Evolutionary conservation across 176 grass and related monocot genomes (phyloP), one percentile per base, ranked within the genome.

Genomic region (Paspalum notatum): DNA sequence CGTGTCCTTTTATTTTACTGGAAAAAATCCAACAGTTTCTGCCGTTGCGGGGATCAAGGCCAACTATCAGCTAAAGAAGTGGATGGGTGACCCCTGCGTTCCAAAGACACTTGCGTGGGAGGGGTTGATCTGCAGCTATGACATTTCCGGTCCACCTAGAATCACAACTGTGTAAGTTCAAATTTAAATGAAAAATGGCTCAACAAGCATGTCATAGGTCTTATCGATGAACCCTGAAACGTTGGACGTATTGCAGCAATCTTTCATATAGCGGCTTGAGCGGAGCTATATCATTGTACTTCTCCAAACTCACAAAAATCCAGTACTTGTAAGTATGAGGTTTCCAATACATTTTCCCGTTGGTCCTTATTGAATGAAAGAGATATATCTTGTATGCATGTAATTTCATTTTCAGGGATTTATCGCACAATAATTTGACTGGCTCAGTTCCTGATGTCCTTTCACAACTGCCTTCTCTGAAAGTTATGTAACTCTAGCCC

Each of bases 381-480:
- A 26, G 24, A 37, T 20, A 20, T 12, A 46, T 26, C 17, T 27
- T 1, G 21, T 21, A 16, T 76, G 55, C 12, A 8, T 26, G 13
- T 16, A 12, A 45, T 22, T 56, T 22, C 6, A 3, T 32, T 92
- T 91, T 65, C 74, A 95, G 90, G 60, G 79, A 96, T 73, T 74
- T 92, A 32, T 96, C 93, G 37, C 13, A 90, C 81, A 96, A 96
- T 22, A 90, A 90, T 38, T 81, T 95, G 81, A 78, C 62, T 7
- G 90, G 90, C 8, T 18, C 66, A 58, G 86, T 96, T 80, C 93
- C 90, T 61, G 82, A 90, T 17, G 5, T 20, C 54, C 71, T 96
- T 25, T 84, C 87, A 51, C 53, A 77, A 11, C 52, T 90, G 26
- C 4, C 82, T 37, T 75, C 77, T 7, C 80, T 96, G 17, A 46